Conservation (phyloP, 495 filamentous ascomycete species). For the Friedmanniomyces simplex region DNA sequence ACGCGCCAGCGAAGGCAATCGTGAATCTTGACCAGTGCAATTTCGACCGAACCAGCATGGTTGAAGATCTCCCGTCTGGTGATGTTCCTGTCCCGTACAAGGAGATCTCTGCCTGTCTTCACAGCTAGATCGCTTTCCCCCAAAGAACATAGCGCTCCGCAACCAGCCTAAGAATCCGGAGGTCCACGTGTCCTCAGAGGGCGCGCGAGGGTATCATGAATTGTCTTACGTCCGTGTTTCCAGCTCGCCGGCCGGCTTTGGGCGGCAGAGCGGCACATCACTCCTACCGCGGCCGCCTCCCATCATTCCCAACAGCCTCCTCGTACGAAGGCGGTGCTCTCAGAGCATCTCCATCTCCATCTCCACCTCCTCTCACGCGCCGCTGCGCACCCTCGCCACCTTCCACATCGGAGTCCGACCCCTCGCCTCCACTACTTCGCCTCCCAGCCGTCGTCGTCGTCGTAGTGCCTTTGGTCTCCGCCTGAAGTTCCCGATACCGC, state of each 20-base stretch:
- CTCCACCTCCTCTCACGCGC: background rate
- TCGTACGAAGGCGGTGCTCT: background rate
- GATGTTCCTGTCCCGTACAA: no score
- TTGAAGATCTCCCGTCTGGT: no score
- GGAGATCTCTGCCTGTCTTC: no score
- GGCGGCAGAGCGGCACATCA: background rate
- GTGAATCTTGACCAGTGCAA: no score
- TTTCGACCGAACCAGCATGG: no score
- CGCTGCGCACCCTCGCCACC: background rate
- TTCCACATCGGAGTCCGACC: background rate
- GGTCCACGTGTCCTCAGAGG: no score
- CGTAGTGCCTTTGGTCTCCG: slow-evolving; percentile 3
- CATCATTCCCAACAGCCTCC: background rate
- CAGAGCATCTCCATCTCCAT: background rate
- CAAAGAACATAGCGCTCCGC: no score
- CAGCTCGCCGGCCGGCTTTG: background rate
- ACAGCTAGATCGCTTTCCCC: no score
- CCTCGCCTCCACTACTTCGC: background rate
- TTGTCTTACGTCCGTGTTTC: no score
- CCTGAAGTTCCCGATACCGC: slow-evolving; percentile 10
- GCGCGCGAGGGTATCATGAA: no score
- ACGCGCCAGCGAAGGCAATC: no score
- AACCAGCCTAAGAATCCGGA: no score
- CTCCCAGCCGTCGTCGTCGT: background rate
- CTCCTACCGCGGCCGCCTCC: background rate